Base-by-base conservation (phyloP, 1,284 basidiomycete species). In the Moesziomyces sp. region DNA sequence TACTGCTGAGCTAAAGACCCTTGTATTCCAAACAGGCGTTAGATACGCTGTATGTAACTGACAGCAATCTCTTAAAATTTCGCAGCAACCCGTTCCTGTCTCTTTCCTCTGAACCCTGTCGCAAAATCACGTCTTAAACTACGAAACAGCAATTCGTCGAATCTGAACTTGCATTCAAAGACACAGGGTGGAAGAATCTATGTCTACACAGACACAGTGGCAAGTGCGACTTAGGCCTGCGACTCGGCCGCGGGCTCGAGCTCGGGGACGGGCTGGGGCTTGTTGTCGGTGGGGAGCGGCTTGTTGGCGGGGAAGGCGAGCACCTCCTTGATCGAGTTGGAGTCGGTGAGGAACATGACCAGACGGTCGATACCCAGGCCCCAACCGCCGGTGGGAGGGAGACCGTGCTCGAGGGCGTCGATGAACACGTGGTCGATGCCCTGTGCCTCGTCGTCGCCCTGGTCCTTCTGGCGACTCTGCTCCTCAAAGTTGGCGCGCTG, bases 391-490 rank as follows among this genome's bases (percentile, higher is more conserved):
- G 96, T 98, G 0, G 97, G 96, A 5, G 97, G 94, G 8, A 99
- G 89, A 84, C 95, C 97, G 84, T 99, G 93, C 86, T 99, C 96
- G 75, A 99, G 90, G 3, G 93, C 94, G 49, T 85, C 82, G 46
- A 84, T 76, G 51, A 83, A 82, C 30, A 82, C 80, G 50, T 79
- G 76, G 80, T 99, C 97, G 65, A 98, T 90, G 35, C 92, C 94
- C 86, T 98, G 96, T 9, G 96, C 96, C 86, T 99, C 97, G 62
- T 99, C 97, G 82, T 99, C 96, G 67, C 96, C 96, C 66, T 91
- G 90, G 63, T 94, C 93, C 90, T 98, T 98, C 86, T 99, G 96
- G 80, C 90, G 88, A 58, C 89, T 88, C 88, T 91, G 82, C 86
- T 99, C 96, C 86, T 97, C 93, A 86, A 99, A 99, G 78, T 95